Base-by-base conservation (phyloP, 805 yeast genomes). In the Diddensiella transvaalensis region DNA sequence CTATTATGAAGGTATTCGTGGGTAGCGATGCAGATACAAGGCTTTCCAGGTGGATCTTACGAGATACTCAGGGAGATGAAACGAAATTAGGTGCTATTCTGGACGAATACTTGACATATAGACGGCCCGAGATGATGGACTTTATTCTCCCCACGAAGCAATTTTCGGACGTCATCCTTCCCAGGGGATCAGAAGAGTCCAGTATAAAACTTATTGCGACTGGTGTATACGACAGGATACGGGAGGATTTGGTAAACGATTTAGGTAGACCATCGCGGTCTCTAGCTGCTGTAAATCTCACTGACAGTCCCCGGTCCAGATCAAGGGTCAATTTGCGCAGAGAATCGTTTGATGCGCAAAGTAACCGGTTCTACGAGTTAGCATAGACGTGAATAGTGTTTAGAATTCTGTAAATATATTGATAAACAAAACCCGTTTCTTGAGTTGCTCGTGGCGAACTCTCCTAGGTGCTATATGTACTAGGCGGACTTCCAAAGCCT, bases 11-110 rank as follows among this genome's bases (percentile, higher is more conserved):
- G 60, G 79, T 90, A 1, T 90, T 83, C 57, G 73, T 90, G 13
- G 93, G 87, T 55, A 77, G 88, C 52, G 97, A 90, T 65, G 80
- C 91, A 1, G 98, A 90, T 64, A 80, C 85, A 3, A 69, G 96
- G 47, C 69, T 90, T 36, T 82, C 87, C n/a, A 76, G 95, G 54
- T 80, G 93, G 85, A 58, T 69, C 21, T 45, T 60, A 43, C 57
- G 68, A 15, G 74, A 68, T 19, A 43, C 65, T 2, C 56, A 51
- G 6, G 52, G 52, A 3, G 60, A 57, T 4, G 53, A 59, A 0
- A 37, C 48, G 2, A 57, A 57, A 18, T 54, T 71, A 4, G 62
- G 57, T 8, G 59, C 54, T 1, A 54, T 75, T 15, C 44, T 74
- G 29, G 67, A 68, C 33, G 58, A 61, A 30, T 87, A 86, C 62